Percentiles rank a stretch among this genome's conserved stretches.
These are phyloP conservation scores for Dissophora globulifera DNA, from an alignment of 192 early-diverging fungal genomes.

Conservation along the genomic window DNA sequence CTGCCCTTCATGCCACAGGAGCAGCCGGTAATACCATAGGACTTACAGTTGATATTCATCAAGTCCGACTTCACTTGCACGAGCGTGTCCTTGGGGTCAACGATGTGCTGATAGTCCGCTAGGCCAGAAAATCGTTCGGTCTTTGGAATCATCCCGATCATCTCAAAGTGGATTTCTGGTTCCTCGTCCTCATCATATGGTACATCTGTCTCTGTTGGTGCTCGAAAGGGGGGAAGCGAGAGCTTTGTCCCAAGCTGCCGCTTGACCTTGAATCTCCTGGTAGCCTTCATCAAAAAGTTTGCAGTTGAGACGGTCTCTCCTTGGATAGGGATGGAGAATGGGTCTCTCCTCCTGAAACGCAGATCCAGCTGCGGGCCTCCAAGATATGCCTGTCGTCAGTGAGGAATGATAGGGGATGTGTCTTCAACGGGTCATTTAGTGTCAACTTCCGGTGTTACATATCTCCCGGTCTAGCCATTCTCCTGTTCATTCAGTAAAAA, in stretches of 20 bases:
- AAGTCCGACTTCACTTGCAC: slow-evolving; percentile 35
- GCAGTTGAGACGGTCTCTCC: slow-evolving; percentile 24
- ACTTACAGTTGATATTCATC: slow-evolving; percentile 36
- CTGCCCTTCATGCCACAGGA: too few species aligned
- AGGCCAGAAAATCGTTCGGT: slow-evolving; percentile 36
- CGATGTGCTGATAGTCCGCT: slow-evolving; percentile 42
- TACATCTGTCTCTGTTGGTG: slow-evolving; percentile 32
- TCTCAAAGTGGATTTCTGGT: slow-evolving; percentile 22
- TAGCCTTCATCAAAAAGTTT: slow-evolving; percentile 38
- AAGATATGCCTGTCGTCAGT: slow-evolving; percentile 27
- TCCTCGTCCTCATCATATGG: slow-evolving; percentile 34
- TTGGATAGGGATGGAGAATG: slow-evolving; percentile 43
- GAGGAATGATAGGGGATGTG: too few species aligned
- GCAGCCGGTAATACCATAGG: too few species aligned
- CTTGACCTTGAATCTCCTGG: slow-evolving; percentile 45
- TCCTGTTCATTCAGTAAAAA: not conserved
- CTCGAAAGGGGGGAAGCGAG: slow-evolving; percentile 19
- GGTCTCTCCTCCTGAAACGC: slow-evolving; percentile 27
- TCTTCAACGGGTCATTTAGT: too few species aligned
- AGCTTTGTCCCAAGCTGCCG: slow-evolving; percentile 24
- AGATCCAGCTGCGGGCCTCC: slow-evolving; percentile 40
- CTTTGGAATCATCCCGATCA: slow-evolving; percentile 27
- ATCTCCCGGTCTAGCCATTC: not conserved
- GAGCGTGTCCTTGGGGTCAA: slow-evolving; percentile 39
- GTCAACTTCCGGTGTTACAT: not conserved